phyloP scores from a whole-genome alignment of 2,329 filamentous ascomycete genomes.

The Exophiala lecanii-corni region DNA sequence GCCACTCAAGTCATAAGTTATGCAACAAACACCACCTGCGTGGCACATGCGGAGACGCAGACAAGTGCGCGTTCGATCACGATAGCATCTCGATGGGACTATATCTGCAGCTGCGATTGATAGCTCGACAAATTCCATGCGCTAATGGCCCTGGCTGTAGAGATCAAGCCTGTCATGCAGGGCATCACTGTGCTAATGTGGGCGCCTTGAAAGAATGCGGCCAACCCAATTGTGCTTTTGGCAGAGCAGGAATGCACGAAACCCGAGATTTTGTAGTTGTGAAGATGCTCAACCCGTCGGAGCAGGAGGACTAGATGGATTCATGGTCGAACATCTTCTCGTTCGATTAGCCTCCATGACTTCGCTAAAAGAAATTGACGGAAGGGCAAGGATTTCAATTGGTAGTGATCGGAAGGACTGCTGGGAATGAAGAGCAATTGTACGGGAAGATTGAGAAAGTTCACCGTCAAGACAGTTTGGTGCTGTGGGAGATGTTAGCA shows the following conservation, averaged over 20 bases:
- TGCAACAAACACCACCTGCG: conserved; percentile 24
- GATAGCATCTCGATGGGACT: conserved; percentile 36
- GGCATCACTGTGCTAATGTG: conserved; percentile 35
- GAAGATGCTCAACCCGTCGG: conserved; percentile 10
- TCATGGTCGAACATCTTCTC: too few relatives aligned
- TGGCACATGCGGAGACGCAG: conserved; percentile 21
- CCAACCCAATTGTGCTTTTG: conserved; percentile 13
- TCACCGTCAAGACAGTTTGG: too few relatives aligned
- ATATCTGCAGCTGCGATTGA: conserved; percentile 40
- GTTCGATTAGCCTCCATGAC: too few relatives aligned
- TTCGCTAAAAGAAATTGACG: too few relatives aligned
- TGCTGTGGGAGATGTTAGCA: too few relatives aligned
- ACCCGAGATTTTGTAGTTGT: conserved; percentile 12
- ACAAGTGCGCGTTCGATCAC: conserved; percentile 44
- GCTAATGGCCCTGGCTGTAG: conserved; percentile 39
- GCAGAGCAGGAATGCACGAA: conserved; percentile 10
- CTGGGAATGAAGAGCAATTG: too few relatives aligned
- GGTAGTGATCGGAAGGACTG: too few relatives aligned
- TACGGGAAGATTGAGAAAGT: too few relatives aligned
- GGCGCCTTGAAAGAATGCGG: conserved; percentile 10
- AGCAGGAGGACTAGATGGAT: too few relatives aligned
- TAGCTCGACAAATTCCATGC: conserved; percentile 43
- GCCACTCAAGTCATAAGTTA: conserved; percentile 10
- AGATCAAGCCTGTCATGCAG: conserved; percentile 39
- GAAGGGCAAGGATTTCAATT: too few relatives aligned